These are phyloP conservation scores for Delphinella strobiligena DNA, from an alignment of 2,329 filamentous ascomycete species.

Conservation along the genomic window DNA sequence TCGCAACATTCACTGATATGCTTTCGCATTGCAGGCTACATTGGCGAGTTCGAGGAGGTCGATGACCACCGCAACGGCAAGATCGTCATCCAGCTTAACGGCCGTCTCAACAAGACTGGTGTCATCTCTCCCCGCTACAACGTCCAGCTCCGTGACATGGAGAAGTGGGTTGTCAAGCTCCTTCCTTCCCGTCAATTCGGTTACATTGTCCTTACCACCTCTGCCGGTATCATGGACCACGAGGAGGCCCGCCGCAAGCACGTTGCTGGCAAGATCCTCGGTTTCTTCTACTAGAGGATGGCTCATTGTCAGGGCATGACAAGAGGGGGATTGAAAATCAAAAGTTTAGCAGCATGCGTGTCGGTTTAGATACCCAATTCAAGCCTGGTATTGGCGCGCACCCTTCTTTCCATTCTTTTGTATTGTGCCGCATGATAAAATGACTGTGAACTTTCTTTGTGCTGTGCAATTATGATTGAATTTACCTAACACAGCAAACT, in stretches of 20 bases:
- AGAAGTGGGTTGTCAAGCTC: slow-evolving; percentile 99
- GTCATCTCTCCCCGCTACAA: slow-evolving; percentile 99
- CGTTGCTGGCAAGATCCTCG: slow-evolving; percentile 97
- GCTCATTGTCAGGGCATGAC: background rate
- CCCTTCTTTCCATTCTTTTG: background rate
- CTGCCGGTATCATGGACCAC: slow-evolving; percentile 99
- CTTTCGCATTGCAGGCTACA: slow-evolving; percentile 60
- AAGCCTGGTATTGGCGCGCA: slow-evolving; percentile 1
- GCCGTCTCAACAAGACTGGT: slow-evolving; percentile 95
- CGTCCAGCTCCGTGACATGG: slow-evolving; percentile 90
- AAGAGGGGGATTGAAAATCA: background rate
- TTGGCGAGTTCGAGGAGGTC: slow-evolving; percentile 98
- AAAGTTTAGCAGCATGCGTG: slow-evolving; percentile 9
- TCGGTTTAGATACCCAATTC: slow-evolving; percentile 9
- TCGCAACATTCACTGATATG: slow-evolving; percentile 67
- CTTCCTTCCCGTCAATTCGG: slow-evolving; percentile 99
- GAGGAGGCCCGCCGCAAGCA: slow-evolving; percentile 99
- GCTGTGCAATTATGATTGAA: too few relatives aligned
- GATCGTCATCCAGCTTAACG: slow-evolving; percentile 99
- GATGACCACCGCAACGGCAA: slow-evolving; percentile 99
- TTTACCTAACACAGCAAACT: too few relatives aligned
- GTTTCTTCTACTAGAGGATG: slow-evolving; percentile 79
- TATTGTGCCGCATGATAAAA: too few relatives aligned
- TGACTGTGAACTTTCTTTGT: too few relatives aligned
- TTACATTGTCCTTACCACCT: slow-evolving; percentile 98